Conservation (phyloP, 495 filamentous ascomycete genomes). For the Pseudevernia furfuracea region DNA sequence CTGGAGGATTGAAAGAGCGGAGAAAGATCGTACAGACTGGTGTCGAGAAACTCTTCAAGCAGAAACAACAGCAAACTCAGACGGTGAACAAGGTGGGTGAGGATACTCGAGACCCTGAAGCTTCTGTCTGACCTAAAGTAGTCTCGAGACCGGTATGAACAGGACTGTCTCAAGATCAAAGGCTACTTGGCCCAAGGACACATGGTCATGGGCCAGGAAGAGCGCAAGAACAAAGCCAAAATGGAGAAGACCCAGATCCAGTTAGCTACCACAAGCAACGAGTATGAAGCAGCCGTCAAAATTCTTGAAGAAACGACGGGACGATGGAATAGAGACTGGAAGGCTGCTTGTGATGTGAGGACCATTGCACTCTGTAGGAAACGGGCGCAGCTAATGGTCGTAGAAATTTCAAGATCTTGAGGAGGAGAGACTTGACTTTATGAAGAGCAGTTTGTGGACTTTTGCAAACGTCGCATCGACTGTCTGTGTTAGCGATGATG, state of each 20-base stretch:
- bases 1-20: conserved; percentile 88
- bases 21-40: conserved; percentile 90
- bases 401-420: conserved; percentile 98
- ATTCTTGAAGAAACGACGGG: conserved; percentile 91
- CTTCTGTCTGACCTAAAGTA: conserved; percentile 35
- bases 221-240: conserved; percentile 97
- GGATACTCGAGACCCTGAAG: background rate
- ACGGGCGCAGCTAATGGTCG: conserved; percentile 26
- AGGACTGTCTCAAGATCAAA: conserved; percentile 96
- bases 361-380: background rate
- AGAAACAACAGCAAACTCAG: conserved; percentile 85
- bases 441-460: conserved; percentile 93
- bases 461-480: conserved; percentile 97
- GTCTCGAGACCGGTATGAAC: conserved; percentile 90
- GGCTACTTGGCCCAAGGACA: conserved; percentile 97
- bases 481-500: conserved; percentile 98
- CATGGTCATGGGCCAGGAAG: conserved; percentile 99
- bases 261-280: conserved; percentile 76
- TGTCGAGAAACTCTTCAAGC: conserved; percentile 87
- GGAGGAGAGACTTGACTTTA: conserved; percentile 93
- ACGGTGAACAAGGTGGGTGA: conserved; percentile 74
- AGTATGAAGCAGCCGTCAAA: conserved; percentile 90
- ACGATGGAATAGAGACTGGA: conserved; percentile 97
- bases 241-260: conserved; percentile 98
- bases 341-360: conserved; percentile 79